phyloP scores from a whole-genome alignment of 257 asterid genomes.

The Ilex aquifolium region DNA sequence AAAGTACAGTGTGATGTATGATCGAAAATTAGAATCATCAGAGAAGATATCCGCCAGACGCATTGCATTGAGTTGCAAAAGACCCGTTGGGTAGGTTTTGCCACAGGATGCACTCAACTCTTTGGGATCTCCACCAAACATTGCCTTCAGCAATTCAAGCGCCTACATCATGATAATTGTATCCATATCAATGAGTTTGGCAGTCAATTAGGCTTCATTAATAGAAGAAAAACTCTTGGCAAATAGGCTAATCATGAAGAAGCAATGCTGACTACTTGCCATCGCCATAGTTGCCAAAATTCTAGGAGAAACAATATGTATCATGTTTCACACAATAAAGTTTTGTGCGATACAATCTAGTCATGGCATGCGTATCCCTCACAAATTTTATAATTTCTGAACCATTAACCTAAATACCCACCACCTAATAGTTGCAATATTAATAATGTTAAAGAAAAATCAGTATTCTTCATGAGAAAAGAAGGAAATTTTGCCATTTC shows the following conservation, averaged over 20 bases:
- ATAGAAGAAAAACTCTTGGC: neutral
- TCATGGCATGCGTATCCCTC: no score
- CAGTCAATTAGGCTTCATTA: neutral
- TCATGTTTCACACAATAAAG: no score
- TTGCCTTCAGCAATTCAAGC: conserved; percentile 78
- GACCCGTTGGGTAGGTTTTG: conserved; percentile 67
- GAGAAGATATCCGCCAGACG: conserved; percentile 90
- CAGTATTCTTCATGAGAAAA: neutral
- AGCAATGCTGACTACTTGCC: neutral
- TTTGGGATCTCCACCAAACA: conserved; percentile 52
- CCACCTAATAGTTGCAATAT: neutral
- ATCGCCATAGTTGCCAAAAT: no score
- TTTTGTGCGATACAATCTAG: no score
- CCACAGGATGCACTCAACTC: conserved; percentile 36
- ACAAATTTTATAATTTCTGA: no score
- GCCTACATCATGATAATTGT: conserved; percentile 45
- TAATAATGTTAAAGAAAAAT: neutral
- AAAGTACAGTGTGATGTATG: conserved; percentile 63
- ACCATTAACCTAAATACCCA: no score
- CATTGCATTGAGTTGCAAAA: conserved; percentile 89
- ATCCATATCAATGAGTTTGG: neutral
- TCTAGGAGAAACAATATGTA: no score
- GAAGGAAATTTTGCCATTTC: neutral
- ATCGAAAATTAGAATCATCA: conserved; percentile 92
- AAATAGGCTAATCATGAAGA: neutral